Base-by-base conservation (phyloP, 148 eudicot genomes). In the Amaranthus hypochondriacus region DNA sequence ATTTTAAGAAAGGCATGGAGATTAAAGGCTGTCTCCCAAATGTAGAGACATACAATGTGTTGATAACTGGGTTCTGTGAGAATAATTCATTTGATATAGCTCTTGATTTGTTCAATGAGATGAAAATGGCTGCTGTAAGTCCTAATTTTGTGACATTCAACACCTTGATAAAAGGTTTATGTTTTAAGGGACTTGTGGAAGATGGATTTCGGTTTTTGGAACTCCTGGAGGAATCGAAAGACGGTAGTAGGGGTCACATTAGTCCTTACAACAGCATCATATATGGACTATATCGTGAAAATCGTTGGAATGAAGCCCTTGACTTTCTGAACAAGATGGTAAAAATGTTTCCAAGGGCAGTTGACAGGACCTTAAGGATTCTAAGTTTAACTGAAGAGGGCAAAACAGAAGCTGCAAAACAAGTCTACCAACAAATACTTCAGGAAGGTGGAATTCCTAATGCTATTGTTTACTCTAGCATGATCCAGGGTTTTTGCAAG, bases 1-100 rank as follows among this genome's bases (percentile, higher is more conserved):
- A 83, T 13, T 87, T 81, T 68, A 75, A 89, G 71, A 89, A 90
- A 84, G 85, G 90, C 75, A 95, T 95, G 99, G 99, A 92, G 90
- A 81, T 57, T 62, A 92, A 87, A 81, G 97, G 97, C 9, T 80
- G 84, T 78, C 83, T 95, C 46, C 97, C 99, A 4, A 95, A 87
- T 84, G 83, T 80, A 11, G 87, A 89, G 62, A 95, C 97, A 9
- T 95, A 95, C 73, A 92, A 92, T 76, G 73, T 66, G 12, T 76
- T 92, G 67, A 90, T 95, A 13, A 56, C 75, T 59, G 97, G 94
- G 18, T 90, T 89, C 61, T 92, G 94, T 71, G 87, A 89, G 56
- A 79, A 78, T 57, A 76, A 70, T 66, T 79, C 80, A 90, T 64
- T 92, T 14, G 90, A 86, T 75, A 76, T 74, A 9, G 96, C 97